phyloP scores from a whole-genome alignment of 495 filamentous ascomycete species.

The Alectoria sarmentosa region DNA sequence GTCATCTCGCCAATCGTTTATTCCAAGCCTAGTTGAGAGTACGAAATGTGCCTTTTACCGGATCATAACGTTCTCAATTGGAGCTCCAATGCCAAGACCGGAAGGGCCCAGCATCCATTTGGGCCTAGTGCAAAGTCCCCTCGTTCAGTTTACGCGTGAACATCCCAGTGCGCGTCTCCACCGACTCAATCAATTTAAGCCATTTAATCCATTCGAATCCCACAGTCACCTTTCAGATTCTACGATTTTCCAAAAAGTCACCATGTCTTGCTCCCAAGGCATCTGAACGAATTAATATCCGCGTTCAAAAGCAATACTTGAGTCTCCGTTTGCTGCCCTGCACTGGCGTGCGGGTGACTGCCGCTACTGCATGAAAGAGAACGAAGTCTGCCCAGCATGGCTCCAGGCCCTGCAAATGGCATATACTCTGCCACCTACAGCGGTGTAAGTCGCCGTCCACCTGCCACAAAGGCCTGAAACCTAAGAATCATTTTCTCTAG shows the following conservation, averaged over 20 bases:
- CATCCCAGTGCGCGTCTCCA: conserved; percentile 12
- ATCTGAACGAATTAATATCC: neutral
- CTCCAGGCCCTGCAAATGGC: conserved; percentile 34
- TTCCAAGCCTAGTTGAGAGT: neutral
- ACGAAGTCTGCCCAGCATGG: conserved; percentile 32
- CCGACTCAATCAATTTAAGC: no score
- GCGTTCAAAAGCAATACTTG: neutral
- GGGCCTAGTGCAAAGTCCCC: neutral
- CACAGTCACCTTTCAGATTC: neutral
- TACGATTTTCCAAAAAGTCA: neutral
- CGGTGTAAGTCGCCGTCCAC: conserved; percentile 54
- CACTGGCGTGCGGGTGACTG: conserved; percentile 2
- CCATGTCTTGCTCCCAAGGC: neutral
- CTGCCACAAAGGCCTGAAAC: conserved; percentile 8
- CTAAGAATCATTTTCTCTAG: conserved; percentile 35
- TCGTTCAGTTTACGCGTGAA: conserved; percentile 19
- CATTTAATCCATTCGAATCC: neutral
- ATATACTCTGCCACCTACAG: conserved; percentile 93
- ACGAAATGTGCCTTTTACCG: no score
- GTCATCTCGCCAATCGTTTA: neutral
- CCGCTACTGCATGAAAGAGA: conserved; percentile 13
- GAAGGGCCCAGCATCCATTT: neutral
- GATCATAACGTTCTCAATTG: neutral
- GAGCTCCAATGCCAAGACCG: neutral
- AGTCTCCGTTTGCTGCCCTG: neutral